Conservation (phyloP, 805 yeast genomes). For the Komagataella pseudopastoris region DNA sequence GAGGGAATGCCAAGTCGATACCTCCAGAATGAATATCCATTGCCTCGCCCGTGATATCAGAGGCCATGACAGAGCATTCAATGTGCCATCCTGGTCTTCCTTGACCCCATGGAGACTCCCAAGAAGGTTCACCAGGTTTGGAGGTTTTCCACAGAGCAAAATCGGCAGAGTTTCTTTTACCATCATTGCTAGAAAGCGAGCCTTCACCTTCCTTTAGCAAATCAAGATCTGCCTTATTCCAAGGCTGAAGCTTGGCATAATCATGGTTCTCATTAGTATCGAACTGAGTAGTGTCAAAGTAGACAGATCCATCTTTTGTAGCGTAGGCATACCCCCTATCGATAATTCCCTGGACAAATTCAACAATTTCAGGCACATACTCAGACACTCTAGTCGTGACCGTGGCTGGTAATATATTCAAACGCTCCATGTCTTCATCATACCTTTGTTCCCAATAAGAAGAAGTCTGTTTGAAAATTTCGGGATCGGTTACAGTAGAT, state of each 20-base stretch:
- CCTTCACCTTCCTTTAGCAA: constrained; percentile 95
- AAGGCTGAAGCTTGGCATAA: constrained; percentile 94
- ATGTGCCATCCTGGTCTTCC: constrained; percentile 99
- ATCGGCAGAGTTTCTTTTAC: constrained; percentile 68
- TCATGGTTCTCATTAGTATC: constrained; percentile 61
- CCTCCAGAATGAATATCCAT: constrained; percentile 98
- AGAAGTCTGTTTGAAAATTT: constrained; percentile 68
- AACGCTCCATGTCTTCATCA: constrained; percentile 71
- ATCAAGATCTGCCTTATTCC: constrained; percentile 86
- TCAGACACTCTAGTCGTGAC: constrained; percentile 92
- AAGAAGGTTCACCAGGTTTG: constrained; percentile 93
- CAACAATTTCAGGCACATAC: constrained; percentile 84
- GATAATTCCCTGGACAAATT: constrained; percentile 63
- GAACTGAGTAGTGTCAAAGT: constrained; percentile 79
- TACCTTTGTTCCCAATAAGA: constrained; percentile 81
- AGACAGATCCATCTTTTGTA: constrained; percentile 86
- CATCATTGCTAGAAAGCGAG: constrained; percentile 39
- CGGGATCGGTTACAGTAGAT: constrained; percentile 68
- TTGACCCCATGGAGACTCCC: constrained; percentile 93
- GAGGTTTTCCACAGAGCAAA: constrained; percentile 96
- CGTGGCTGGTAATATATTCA: constrained; percentile 77
- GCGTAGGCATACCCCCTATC: constrained; percentile 73
- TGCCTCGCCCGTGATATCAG: constrained; percentile 66
- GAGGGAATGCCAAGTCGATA: constrained; percentile 95
- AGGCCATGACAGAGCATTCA: constrained; percentile 98